phyloP scores from a whole-genome alignment of 495 filamentous ascomycete species.

The Penicillium lividum region DNA sequence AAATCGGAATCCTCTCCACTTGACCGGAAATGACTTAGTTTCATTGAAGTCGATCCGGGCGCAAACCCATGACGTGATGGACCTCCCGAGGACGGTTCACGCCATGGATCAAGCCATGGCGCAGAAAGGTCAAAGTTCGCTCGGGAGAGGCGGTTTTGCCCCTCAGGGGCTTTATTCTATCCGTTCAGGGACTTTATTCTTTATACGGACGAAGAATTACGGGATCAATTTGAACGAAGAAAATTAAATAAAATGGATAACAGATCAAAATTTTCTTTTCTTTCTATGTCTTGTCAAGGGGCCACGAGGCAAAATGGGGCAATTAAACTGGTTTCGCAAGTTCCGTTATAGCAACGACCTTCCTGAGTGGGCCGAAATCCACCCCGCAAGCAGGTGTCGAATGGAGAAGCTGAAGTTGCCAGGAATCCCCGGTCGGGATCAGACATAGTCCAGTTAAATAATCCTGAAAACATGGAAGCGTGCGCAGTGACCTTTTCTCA shows the following conservation, averaged over 20 bases:
- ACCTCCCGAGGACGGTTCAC: conserved; percentile 4
- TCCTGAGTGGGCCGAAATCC: conserved; percentile 13
- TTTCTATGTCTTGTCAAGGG: neutral
- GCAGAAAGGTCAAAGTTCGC: neutral
- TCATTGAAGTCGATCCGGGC: conserved; percentile 18
- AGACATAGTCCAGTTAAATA: conserved; percentile 15
- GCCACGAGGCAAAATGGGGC: neutral
- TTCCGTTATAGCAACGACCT: conserved; percentile 17
- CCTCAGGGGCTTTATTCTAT: neutral
- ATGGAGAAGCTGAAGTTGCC: conserved; percentile 2
- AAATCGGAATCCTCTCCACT: conserved; percentile 4
- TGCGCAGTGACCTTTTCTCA: conserved; percentile 12
- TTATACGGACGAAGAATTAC: neutral
- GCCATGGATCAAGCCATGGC: conserved; percentile 9
- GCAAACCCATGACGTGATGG: conserved; percentile 6
- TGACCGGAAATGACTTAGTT: conserved; percentile 6
- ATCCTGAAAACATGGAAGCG: conserved; percentile 24
- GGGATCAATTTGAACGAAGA: too few species aligned
- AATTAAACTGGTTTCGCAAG: conserved; percentile 13
- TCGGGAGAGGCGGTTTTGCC: conserved; percentile 4
- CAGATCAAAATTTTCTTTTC: too few species aligned
- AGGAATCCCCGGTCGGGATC: conserved; percentile 10
- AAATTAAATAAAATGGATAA: too few species aligned
- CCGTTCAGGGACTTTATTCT: neutral
- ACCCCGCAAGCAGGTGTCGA: conserved; percentile 32